A percentile compares a stretch with the other conserved stretches of the same genome.
phyloP scores from a whole-genome alignment of 2,329 filamentous ascomycete genomes.

The Alternaria tenuissima region DNA sequence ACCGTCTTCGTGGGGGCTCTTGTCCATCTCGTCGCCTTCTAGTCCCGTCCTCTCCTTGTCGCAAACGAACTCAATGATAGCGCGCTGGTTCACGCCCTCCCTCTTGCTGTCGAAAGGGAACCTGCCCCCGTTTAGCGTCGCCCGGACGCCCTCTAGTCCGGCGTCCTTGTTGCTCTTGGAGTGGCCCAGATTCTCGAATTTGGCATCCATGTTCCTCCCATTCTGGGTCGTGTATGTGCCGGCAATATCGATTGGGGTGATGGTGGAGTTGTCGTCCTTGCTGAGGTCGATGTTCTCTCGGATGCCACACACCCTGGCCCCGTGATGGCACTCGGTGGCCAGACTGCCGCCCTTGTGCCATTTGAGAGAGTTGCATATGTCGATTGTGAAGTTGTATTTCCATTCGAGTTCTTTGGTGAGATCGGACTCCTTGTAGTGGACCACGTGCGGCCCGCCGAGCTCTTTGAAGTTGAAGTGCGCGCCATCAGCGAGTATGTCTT shows the following conservation, averaged over 20 bases:
- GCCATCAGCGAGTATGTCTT: constrained; percentile 66
- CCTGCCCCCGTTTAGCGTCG: constrained; percentile 70
- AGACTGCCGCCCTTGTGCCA: constrained; percentile 62
- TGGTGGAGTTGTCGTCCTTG: constrained; percentile 59
- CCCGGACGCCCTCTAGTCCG: constrained; percentile 73
- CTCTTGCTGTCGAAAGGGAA: constrained; percentile 58
- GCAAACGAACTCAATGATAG: constrained; percentile 87
- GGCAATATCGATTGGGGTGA: constrained; percentile 74
- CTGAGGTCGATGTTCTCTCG: constrained; percentile 63
- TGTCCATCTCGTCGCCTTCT: constrained; percentile 70
- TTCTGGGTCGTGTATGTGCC: constrained; percentile 70
- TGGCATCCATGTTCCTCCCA: constrained; percentile 68
- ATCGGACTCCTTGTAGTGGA: constrained; percentile 62
- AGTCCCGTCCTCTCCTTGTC: constrained; percentile 75
- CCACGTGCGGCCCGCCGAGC: constrained; percentile 73
- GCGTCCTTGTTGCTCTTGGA: constrained; percentile 71
- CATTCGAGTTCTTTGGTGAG: constrained; percentile 59
- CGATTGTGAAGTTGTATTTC: constrained; percentile 84
- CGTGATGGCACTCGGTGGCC: constrained; percentile 70
- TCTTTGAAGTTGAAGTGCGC: constrained; percentile 70
- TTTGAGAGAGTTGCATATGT: constrained; percentile 75
- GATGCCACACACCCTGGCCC: constrained; percentile 81
- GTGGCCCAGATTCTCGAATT: constrained; percentile 70
- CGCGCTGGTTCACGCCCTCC: constrained; percentile 68
- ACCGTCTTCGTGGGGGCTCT: constrained; percentile 63